These are phyloP conservation scores for Garcileccinum viscosum DNA, from an alignment of 1,284 basidiomycete species.

Conservation along the genomic window DNA sequence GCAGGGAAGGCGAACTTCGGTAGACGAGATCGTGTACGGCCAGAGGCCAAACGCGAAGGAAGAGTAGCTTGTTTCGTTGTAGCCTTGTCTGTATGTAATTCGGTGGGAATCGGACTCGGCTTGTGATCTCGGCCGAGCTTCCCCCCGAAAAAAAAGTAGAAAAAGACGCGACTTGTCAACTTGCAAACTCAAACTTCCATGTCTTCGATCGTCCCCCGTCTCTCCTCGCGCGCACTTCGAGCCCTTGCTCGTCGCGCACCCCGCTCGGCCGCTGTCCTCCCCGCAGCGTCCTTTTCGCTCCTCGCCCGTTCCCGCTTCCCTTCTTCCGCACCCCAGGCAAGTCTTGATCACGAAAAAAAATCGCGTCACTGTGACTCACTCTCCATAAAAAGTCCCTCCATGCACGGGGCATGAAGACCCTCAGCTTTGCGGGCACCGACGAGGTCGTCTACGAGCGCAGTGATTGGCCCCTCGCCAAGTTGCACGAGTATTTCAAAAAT, in stretches of 20 bases:
- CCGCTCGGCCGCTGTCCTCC: constrained; percentile 31
- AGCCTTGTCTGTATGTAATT: constrained; percentile 5
- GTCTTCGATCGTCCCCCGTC: constrained; percentile 29
- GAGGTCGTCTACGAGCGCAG: constrained; percentile 97
- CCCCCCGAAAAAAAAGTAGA: constrained; percentile 4
- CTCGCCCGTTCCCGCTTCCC: constrained; percentile 60
- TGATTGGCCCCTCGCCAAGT: constrained; percentile 97
- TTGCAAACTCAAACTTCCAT: constrained; percentile 13
- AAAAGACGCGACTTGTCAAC: constrained; percentile 17
- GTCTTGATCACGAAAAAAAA: constrained; percentile 23
- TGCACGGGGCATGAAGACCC: constrained; percentile 90
- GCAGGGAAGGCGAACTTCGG: constrained; percentile 41
- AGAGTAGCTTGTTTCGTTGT: constrained; percentile 13
- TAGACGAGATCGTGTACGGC: constrained; percentile 53
- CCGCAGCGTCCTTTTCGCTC: constrained; percentile 76
- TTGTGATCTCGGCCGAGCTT: constrained; percentile 16
- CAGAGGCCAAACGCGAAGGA: constrained; percentile 22
- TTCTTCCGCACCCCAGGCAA: constrained; percentile 52
- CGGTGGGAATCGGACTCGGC: constrained; percentile 19
- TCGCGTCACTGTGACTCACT: constrained; percentile 18
- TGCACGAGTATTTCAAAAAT: constrained; percentile 99
- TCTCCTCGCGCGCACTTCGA: constrained; percentile 31
- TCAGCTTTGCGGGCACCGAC: constrained; percentile 96
- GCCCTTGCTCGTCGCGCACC: constrained; percentile 29
- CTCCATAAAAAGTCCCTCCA: constrained; percentile 31